Evolutionary conservation across 78 protist species (phyloP).

Genomic region (Polysphondylium violaceum): DNA sequence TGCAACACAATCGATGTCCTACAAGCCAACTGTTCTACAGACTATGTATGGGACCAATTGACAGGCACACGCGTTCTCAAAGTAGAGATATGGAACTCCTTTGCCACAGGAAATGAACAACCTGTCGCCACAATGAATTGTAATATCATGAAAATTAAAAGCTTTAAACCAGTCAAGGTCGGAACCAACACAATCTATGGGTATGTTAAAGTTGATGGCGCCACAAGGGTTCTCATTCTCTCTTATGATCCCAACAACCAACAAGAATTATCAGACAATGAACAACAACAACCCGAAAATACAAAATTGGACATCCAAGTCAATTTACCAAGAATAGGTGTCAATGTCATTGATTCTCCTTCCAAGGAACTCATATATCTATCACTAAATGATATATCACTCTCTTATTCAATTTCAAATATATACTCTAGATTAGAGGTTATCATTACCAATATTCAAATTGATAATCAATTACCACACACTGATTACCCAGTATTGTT

Average conservation of each 20-base stretch:
- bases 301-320: slow-evolving; percentile 35
- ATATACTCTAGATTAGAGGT: slow-evolving; percentile 49
- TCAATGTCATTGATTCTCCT: slow-evolving; percentile 28
- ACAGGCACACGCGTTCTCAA: slow-evolving; percentile 1
- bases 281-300: not conserved
- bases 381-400: slow-evolving; percentile 52
- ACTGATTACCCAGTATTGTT: slow-evolving; percentile 83
- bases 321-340: slow-evolving; percentile 67
- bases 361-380: slow-evolving; percentile 63
- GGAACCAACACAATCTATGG: slow-evolving; percentile 47
- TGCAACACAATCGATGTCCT: slow-evolving; percentile 10
- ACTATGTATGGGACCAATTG: slow-evolving; percentile 65
- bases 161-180: slow-evolving; percentile 51
- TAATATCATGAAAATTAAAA: slow-evolving; percentile 58
- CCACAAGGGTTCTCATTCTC: slow-evolving; percentile 56
- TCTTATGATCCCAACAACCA: slow-evolving; percentile 33
- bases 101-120: not conserved
- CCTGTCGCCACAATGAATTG: not conserved
- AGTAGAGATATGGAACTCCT: slow-evolving; percentile 3
- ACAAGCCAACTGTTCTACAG: slow-evolving; percentile 10
- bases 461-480: slow-evolving; percentile 75
- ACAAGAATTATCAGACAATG: not conserved
- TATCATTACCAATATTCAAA: slow-evolving; percentile 38
- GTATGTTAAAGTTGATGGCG: slow-evolving; percentile 62
- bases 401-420: slow-evolving; percentile 43